Conservation (phyloP, 78 protist species). For the Thecamonas trahens region DNA sequence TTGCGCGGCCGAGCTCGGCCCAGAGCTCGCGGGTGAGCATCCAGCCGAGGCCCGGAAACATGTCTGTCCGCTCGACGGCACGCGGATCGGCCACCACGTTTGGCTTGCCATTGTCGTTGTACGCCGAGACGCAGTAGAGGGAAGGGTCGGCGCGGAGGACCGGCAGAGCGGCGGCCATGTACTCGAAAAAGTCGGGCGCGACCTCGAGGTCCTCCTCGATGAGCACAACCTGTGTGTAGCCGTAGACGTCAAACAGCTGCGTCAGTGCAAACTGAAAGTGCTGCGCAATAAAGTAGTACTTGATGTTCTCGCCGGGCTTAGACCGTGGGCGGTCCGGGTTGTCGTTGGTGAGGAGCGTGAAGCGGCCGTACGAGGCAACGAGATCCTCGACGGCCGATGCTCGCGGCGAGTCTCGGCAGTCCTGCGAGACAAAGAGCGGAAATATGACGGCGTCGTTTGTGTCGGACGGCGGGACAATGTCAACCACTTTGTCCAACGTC, state of each 20-base stretch:
- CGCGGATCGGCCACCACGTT: conserved; percentile 6
- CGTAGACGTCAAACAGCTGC: conserved; percentile 3
- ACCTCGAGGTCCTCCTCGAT: conserved; percentile 67
- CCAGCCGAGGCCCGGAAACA: conserved; percentile 93
- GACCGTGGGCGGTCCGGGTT: not conserved
- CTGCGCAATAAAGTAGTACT: conserved; percentile 27
- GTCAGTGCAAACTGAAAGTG: conserved; percentile 43
- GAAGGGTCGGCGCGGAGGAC: conserved; percentile 34
- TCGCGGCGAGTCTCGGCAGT: not conserved
- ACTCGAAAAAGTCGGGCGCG: conserved; percentile 71
- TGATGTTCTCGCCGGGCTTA: not conserved
- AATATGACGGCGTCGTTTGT: too few species aligned
- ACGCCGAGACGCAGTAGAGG: conserved; percentile 69
- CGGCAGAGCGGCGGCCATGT: conserved; percentile 48
- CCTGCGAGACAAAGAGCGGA: not conserved
- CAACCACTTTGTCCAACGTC: too few species aligned
- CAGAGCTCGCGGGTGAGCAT: conserved; percentile 56
- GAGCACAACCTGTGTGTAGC: conserved; percentile 19
- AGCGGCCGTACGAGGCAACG: not conserved
- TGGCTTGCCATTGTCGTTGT: conserved; percentile 76
- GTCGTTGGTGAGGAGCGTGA: not conserved
- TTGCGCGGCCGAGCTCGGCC: conserved; percentile 51
- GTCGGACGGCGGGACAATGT: too few species aligned
- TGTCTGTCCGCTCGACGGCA: conserved; percentile 66
- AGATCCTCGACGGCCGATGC: not conserved